Evolutionary conservation across 352 stramenopile genomes (phyloP), one percentile per base, ranked within the genome.

Genomic region (Phytopythium kandeliae): DNA sequence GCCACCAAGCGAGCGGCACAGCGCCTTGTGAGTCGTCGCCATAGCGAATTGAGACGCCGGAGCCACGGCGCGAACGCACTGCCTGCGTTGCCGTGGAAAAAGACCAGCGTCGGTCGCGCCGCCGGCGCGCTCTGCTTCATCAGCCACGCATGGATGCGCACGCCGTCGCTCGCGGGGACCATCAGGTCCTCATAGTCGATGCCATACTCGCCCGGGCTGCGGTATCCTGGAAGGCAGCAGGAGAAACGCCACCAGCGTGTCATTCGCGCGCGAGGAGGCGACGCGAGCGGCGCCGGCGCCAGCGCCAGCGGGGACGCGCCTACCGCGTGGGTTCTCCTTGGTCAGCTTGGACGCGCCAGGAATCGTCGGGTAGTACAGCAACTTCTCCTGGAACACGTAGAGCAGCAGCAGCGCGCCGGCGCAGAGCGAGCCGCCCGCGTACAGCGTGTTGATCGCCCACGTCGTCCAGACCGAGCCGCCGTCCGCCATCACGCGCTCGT

Each of bases 81-180:
- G 65, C 90, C 91, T 19, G 94, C 92, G 63, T 98, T 98, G 56
- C 90, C 94, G 45, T 98, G 94, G 65, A 98, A 97, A 52, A 98
- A 98, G 30, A 98, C 77, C 47, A 98, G 67, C 11, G 94, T 98
- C 26, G 89, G 84, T 1, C 75, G 55, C 13, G 10, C 54, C 9
- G 45, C 52, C 49, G 70, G 62, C n/a, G 84, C 57, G 3, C 69
- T 73, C 42, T 96, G 86, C 47, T 95, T 88, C 57, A 98, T 82
- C 15, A 98, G 65, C 93, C 93, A 98, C 44, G 89, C 85, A 65
- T 97, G 87, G 50, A 98, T 73, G 19, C 67, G 67, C 24, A 96
- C 74, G 15, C 85, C 83, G 62, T 98, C 92, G 16, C 65, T 71
- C 34, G 78, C 85, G 24, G 57, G 56, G 49, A 98, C 96, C 67